Conservation (phyloP, 2,329 filamentous ascomycete species). For the Aspergillus brunneoviolaceus region DNA sequence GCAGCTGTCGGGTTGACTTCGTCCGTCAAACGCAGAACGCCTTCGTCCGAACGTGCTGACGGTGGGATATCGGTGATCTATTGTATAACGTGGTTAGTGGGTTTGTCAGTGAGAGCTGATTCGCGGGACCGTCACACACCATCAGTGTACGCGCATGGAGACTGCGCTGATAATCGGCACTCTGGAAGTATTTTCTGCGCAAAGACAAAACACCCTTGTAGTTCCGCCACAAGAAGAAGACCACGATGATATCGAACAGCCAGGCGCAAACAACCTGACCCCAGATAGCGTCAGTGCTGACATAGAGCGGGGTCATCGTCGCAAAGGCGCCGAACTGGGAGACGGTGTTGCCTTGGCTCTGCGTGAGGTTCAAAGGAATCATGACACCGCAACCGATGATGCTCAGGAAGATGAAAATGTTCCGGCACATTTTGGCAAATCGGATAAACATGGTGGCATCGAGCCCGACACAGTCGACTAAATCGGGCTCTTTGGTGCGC, state of each 20-base stretch:
- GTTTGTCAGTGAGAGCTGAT: background rate
- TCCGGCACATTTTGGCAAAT: conserved; percentile 85
- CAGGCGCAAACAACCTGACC: conserved; percentile 60
- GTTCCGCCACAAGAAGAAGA: conserved; percentile 84
- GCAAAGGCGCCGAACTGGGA: conserved; percentile 34
- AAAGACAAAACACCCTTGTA: conserved; percentile 72
- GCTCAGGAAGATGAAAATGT: conserved; percentile 75
- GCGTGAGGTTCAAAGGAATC: conserved; percentile 72
- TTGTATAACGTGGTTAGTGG: background rate
- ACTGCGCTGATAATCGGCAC: conserved; percentile 81
- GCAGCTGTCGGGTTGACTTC: conserved; percentile 74
- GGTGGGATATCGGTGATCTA: conserved; percentile 81
- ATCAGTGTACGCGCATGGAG: conserved; percentile 70
- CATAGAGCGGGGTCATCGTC: conserved; percentile 53
- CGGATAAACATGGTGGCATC: conserved; percentile 90
- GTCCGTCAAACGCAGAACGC: conserved; percentile 80
- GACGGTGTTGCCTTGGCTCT: conserved; percentile 41
- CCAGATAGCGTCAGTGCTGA: conserved; percentile 54
- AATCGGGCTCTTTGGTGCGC: conserved; percentile 70
- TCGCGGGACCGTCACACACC: conserved; percentile 32
- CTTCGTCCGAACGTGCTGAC: conserved; percentile 77
- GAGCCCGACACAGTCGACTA: conserved; percentile 81
- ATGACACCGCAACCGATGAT: conserved; percentile 74
- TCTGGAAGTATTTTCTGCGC: conserved; percentile 78
- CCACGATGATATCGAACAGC: conserved; percentile 71